Conservation (phyloP, 2,329 filamentous ascomycete species). For the Massarina eburnea region DNA sequence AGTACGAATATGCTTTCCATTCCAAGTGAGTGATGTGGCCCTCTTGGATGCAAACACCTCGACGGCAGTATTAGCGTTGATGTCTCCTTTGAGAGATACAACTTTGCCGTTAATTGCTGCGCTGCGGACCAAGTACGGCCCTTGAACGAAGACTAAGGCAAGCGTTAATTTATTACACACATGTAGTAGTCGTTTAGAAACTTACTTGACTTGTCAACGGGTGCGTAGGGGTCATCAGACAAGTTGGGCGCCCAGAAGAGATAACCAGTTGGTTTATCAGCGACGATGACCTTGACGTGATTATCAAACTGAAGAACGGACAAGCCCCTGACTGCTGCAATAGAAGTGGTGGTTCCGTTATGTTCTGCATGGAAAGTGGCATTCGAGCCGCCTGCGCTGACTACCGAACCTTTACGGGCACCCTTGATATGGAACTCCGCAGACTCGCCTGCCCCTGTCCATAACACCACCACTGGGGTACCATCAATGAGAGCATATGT, state of each 20-base stretch:
- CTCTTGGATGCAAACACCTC: conserved; percentile 40
- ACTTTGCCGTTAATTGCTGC: conserved; percentile 23
- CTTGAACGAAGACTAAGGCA: conserved; percentile 39
- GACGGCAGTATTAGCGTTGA: conserved; percentile 34
- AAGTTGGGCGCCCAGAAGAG: conserved; percentile 44
- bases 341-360: conserved; percentile 35
- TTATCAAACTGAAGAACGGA: conserved; percentile 42
- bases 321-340: conserved; percentile 34
- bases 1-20: conserved; percentile 35
- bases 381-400: conserved; percentile 44
- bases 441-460: conserved; percentile 43
- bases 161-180: conserved; percentile 3
- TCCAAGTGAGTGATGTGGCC: conserved; percentile 40
- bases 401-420: conserved; percentile 40
- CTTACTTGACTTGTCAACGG: conserved; percentile 41
- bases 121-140: conserved; percentile 45
- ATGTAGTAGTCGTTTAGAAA: background rate
- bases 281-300: conserved; percentile 38
- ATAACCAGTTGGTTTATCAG: conserved; percentile 43
- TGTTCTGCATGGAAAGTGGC: conserved; percentile 48
- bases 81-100: conserved; percentile 41
- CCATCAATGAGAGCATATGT: conserved; percentile 45
- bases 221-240: conserved; percentile 41
- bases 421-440: conserved; percentile 46
- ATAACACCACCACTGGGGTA: conserved; percentile 43